phyloP scores from a whole-genome alignment of 75 land plant genomes.

The Cryptomeria japonica region DNA sequence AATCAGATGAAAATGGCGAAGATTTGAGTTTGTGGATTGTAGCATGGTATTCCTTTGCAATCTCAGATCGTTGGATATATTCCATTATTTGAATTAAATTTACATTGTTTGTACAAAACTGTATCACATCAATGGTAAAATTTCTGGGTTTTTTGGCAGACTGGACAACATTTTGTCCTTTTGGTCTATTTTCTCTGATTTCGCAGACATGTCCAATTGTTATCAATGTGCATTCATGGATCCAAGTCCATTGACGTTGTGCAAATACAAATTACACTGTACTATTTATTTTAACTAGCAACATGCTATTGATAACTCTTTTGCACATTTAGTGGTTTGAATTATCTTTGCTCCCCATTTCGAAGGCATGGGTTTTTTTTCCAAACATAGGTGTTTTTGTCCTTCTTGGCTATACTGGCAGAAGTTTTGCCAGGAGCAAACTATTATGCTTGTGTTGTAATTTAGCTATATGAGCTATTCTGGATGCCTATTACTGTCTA shows the following conservation, averaged over 20 bases:
- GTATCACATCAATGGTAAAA: slow-evolving; percentile 5
- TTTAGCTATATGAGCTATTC: slow-evolving; percentile 2
- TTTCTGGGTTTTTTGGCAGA: neutral
- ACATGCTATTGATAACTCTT: neutral
- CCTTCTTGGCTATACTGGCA: neutral
- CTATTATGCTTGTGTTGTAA: neutral
- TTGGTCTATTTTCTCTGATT: neutral
- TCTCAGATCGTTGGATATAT: slow-evolving; percentile 2
- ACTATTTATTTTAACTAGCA: neutral
- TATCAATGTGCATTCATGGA: neutral
- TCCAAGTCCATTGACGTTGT: neutral
- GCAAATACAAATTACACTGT: neutral
- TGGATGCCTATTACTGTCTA: neutral
- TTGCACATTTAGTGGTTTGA: neutral
- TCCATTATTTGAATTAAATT: slow-evolving; percentile 2
- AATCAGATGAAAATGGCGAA: slow-evolving; percentile 7
- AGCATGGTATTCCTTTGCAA: slow-evolving; percentile 2
- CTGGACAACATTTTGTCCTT: neutral
- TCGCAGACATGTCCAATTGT: neutral
- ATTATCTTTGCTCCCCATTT: neutral
- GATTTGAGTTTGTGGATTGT: slow-evolving; percentile 12
- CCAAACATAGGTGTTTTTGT: neutral
- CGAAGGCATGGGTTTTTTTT: neutral
- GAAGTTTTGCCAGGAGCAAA: neutral
- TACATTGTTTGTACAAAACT: slow-evolving; percentile 14